Base-by-base conservation (phyloP, 805 yeast genomes). In the Priceomyces fermenticarens region DNA sequence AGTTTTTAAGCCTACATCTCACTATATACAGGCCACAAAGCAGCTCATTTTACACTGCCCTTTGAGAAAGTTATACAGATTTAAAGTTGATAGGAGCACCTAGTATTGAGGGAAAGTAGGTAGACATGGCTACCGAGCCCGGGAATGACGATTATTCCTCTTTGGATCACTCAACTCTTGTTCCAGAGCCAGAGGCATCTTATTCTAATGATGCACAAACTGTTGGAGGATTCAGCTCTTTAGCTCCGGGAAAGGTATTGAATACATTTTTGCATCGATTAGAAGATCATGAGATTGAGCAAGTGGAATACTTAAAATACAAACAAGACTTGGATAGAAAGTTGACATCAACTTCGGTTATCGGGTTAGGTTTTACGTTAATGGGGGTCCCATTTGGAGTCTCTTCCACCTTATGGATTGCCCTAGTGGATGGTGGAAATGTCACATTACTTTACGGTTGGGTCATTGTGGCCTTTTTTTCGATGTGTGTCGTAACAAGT, bases 321-420 rank as follows among this genome's bases (percentile, higher is more conserved):
- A 82, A 83, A 49, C 89, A 83, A 55, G 85, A 81, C 35, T 64
- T 86, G 44, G 80, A 78, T 44, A 72, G 88, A 49, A 80, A 83
- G 45, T 70, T 85, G 41, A 81, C 87, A 0, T 81, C 83, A 9
- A 67, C 80, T 1, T 82, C 90, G 0, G 78, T 86, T 34, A 77
- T 86, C 15, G 95, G 93, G 3, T 64, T 86, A 16, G 91, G 93
- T 0, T 85, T 86, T 56, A 80, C 89, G 1, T 63, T 86, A 26
- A 84, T 86, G 90, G 86, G 88, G 32, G 90, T 88, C 0, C 91
- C 90, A 0, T 73, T 85, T 51, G 89, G 91, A 1, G 73, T 86
- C 51, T 79, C 88, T 8, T 79, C 88, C 3, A 84, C 89, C 1
- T 68, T 86, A 57, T 79, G 83, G 53, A 81, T 83, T 25, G 84